These are phyloP conservation scores for Cladosporium sphaerospermum DNA, from an alignment of 2,329 filamentous ascomycete genomes.

Conservation along the genomic window DNA sequence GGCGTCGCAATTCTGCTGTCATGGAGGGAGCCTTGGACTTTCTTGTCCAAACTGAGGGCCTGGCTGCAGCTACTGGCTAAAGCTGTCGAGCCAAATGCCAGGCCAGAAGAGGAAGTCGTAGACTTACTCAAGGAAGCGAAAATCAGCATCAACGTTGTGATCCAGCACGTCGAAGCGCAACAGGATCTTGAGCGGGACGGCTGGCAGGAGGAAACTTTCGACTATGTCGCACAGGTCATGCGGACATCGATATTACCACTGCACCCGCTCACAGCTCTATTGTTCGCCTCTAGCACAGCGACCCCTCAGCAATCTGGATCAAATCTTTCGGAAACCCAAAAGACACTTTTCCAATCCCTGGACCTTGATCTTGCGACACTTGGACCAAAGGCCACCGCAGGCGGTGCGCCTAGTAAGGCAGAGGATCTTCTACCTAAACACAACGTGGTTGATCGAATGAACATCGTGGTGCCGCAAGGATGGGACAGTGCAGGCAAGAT, in stretches of 20 bases:
- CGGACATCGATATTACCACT: constrained; percentile 77
- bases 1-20: constrained; percentile 78
- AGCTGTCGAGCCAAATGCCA: constrained; percentile 66
- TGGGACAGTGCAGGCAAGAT: constrained; percentile 99
- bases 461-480: constrained; percentile 79
- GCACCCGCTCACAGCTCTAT: constrained; percentile 50
- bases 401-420: constrained; percentile 51
- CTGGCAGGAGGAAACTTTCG: constrained; percentile 96
- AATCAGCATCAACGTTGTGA: constrained; percentile 88
- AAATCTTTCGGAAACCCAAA: constrained; percentile 46
- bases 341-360: constrained; percentile 77
- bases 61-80: constrained; percentile 80
- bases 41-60: constrained; percentile 79
- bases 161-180: constrained; percentile 90
- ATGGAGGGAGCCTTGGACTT: constrained; percentile 90
- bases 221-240: constrained; percentile 88
- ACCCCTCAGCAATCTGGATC: constrained; percentile 31
- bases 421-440: constrained; percentile 62
- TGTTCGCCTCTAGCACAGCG: constrained; percentile 33
- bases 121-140: constrained; percentile 83
- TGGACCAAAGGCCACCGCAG: constrained; percentile 13
- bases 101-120: constrained; percentile 57
- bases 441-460: constrained; percentile 53
- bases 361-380: constrained; percentile 40
- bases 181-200: constrained; percentile 82